Evolutionary conservation across 306 rosid species (phyloP), one percentile per base, ranked within the genome.

Genomic region (Vicia villosa): DNA sequence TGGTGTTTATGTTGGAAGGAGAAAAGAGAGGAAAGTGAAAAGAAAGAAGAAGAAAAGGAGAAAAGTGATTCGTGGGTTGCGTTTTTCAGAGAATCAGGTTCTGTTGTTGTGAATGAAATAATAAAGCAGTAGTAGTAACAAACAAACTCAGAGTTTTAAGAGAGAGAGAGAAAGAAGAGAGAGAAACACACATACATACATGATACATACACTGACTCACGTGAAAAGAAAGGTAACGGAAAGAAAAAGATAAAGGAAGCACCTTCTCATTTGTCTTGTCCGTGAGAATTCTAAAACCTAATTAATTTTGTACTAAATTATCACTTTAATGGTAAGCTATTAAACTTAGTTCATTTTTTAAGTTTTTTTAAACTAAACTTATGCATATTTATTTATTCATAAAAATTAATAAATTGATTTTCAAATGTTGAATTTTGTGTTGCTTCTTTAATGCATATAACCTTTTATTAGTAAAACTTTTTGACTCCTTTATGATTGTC

Each of bases 31-130:
- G 11, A 34, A 34, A 34, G 38, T 34, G 13, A 34, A 60, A 10
- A 34, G 46, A 12, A 0, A 62, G 8, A 11, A 38, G 5, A 20
- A 45, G 3, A 12, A 32, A 68, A 22, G 2, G 16, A 66, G 26
- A 14, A 28, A 67, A 63, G 76, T 70, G 77, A 66, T 49, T 59
- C 70, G 66, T 56, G 36, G 19, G 19, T 59, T 38, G 73, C 38
- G 81, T 80, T 77, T 80, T 77, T 74, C 74, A 78, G 81, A 83
- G 96, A 80, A 87, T 85, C 89, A 74, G 91, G 83, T 89, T 85
- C 96, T 85, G 64, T 71, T 85, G 64, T 71, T 22, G 13, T 54
- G 15, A 17, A 50, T 56, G 70, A 42, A 46, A 63, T 47, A 19
- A 10, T 8, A 49, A 10, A 9, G 59, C 24, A 17, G 32, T 5